Base-by-base conservation (phyloP, 2,329 filamentous ascomycete genomes). In the Pleoardoris graminearum region DNA sequence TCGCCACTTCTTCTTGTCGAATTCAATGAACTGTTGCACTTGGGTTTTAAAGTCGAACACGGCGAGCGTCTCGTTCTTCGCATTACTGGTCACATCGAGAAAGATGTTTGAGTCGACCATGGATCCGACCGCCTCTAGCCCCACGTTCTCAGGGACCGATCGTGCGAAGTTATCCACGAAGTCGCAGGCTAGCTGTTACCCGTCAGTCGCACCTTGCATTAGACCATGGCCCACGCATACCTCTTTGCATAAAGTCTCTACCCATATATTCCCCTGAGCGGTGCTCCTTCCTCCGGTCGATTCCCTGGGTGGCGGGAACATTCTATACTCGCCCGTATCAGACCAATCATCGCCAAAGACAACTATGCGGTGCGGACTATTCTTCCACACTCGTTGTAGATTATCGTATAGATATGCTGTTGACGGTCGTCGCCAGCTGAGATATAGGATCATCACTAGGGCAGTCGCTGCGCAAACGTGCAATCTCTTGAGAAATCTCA, bases 331-430 rank as follows among this genome's bases (percentile, higher is more conserved):
- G 21, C 70, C 70, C 36, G 62, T 72, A 58, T 74, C 71, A 48
- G 71, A 74, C 68, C 70, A 74, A 48, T 72, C 69, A 47, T 73
- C 69, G 11, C 71, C 72, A 58, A 75, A 74, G 21, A 74, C 70
- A 23, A 75, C 71, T 17, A 75, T 48, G 33, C 69, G 65, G 48
- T 66, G 65, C 25, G 66, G 54, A 23, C 53, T 58, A 30, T 63
- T 64, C 50, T 55, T 59, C 66, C 69, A 70, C 37, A 57, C 64
- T 45, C 67, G 61, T 36, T 66, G 57, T 38, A 70, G 60, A 43
- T 58, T 66, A 43, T 61, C 55, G 48, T 55, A 58, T 19, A 73
- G 51, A 37, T 61, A 57, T 50, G 62, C 50, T 33, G 68, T 29
- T 2, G 44, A 63, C 8, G 65, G 66, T 42, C 62, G 57, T 25